Evolutionary conservation across 306 rosid species (phyloP), one percentile per base, ranked within the genome.

Genomic region (Sphenostylis stenocarpa): DNA sequence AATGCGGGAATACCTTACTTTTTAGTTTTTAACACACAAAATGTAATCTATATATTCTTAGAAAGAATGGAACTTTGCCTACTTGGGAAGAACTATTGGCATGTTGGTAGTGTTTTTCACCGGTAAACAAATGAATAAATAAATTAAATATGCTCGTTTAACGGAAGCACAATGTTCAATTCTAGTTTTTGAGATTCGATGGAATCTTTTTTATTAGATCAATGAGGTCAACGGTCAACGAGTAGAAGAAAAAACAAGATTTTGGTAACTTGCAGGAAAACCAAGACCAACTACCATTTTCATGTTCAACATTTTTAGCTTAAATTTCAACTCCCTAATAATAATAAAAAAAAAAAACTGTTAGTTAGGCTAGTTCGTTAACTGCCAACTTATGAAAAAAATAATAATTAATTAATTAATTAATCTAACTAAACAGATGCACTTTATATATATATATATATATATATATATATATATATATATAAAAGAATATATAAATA

Each of bases 151-250:
- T 78, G 71, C 38, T 51, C 16, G 41, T 33, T 64, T 80, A 80
- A 72, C 74, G 13, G 51, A 72, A 64, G 21, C 79, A 70, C 72
- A 6, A 20, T 31, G 16, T 62, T 41, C 23, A 70, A 64, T 36
- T 3, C 33, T 56, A 56, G 13, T 39, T 26, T 51, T 4, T 70
- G 41, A 69, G 31, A 47, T 45, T 28, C 29, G 5, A 70, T 36
- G 24, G 17, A 61, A 69, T 48, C 4, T 57, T 34, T 61, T 49
- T 28, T 13, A 48, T 61, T 11, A 64, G 65, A 2, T 63, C 47
- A 28, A 62, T 13, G 38, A 17, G 77, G 84, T 69, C 73, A 60
- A 57, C 38, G 28, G 76, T 67, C 72, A 57, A 26, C 60, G 29
- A 41, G 26, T 14, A 31, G 20, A 44, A 13, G 60, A 44, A 38